Evolutionary conservation across 2,329 filamentous ascomycete species (phyloP).

Genomic region (Keithomyces neogunnii): DNA sequence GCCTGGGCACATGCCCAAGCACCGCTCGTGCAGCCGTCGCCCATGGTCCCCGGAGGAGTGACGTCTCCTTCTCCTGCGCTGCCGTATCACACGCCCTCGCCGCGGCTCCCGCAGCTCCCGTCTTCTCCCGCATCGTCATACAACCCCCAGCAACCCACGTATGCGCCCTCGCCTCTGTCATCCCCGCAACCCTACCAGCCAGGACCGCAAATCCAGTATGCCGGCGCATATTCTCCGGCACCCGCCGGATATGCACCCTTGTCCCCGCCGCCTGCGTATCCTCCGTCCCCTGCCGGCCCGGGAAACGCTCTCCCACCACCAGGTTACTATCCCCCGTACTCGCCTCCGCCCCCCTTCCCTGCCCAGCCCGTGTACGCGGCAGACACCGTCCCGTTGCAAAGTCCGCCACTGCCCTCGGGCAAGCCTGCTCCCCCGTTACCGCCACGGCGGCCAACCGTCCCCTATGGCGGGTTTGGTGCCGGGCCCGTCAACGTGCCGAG

Average conservation of each 20-base stretch:
- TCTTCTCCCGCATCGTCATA: constrained; percentile 2
- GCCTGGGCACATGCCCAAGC: neutral
- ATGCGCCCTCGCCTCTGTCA: constrained; percentile 5
- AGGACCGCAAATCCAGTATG: constrained; percentile 6
- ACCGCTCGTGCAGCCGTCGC: neutral
- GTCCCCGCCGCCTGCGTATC: constrained; percentile 8
- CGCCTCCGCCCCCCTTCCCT: constrained; percentile 5
- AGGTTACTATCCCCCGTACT: neutral
- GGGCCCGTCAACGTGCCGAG: constrained; percentile 13
- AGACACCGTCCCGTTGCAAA: neutral
- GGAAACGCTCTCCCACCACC: too few species aligned
- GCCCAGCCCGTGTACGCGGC: constrained; percentile 8
- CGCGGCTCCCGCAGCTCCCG: neutral
- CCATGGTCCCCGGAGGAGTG: neutral
- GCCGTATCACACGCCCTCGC: neutral
- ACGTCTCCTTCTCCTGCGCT: neutral
- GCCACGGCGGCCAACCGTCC: constrained; percentile 16
- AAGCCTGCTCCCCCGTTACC: constrained; percentile 18
- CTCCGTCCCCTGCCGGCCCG: too few species aligned
- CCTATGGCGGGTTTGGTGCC: constrained; percentile 12
- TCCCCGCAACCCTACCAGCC: constrained; percentile 6
- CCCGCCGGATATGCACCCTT: constrained; percentile 3
- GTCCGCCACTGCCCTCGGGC: neutral
- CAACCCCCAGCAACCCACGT: constrained; percentile 6
- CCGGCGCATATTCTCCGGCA: neutral